Evolutionary conservation across 176 grass and related monocot genomes (phyloP).

Genomic region (Carex pumila): DNA sequence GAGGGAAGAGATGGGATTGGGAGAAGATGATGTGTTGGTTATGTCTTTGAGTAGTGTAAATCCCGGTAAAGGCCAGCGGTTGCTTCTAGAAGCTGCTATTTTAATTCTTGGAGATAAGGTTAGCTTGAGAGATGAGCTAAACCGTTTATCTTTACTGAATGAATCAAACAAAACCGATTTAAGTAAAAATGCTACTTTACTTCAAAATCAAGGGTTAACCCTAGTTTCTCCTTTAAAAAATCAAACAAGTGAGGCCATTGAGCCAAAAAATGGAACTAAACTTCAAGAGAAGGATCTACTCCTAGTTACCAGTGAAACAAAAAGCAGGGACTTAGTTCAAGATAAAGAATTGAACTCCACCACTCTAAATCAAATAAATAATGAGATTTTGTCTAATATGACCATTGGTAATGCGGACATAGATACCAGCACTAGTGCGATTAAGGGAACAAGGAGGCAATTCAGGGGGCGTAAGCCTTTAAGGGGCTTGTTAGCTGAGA

Average conservation of each 20-base stretch:
- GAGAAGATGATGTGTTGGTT: slow-evolving; percentile 33
- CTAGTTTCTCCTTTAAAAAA: slow-evolving; percentile 1
- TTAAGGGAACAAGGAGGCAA: slow-evolving; percentile 18
- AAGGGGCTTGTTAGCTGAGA: slow-evolving; percentile 30
- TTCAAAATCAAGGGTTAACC: neutral
- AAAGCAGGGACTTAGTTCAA: neutral
- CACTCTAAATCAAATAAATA: slow-evolving; percentile 20
- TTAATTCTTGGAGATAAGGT: slow-evolving; percentile 35
- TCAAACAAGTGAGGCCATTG: neutral
- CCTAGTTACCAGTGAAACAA: neutral
- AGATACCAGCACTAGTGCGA: slow-evolving; percentile 11
- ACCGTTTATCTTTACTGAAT: slow-evolving; percentile 13
- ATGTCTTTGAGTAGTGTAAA: slow-evolving; percentile 48
- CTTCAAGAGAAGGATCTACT: neutral
- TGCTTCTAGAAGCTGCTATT: slow-evolving; percentile 40
- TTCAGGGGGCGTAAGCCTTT: slow-evolving; percentile 6
- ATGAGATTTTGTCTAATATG: neutral
- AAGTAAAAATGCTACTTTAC: neutral
- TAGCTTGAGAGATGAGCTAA: slow-evolving; percentile 12
- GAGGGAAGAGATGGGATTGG: slow-evolving; percentile 39
- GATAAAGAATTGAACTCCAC: neutral
- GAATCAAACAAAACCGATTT: neutral
- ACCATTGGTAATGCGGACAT: neutral
- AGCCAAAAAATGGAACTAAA: neutral
- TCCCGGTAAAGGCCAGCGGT: slow-evolving; percentile 36